Base-by-base conservation (phyloP, 106 monocot genomes). In the Amphibolis antarctica region DNA sequence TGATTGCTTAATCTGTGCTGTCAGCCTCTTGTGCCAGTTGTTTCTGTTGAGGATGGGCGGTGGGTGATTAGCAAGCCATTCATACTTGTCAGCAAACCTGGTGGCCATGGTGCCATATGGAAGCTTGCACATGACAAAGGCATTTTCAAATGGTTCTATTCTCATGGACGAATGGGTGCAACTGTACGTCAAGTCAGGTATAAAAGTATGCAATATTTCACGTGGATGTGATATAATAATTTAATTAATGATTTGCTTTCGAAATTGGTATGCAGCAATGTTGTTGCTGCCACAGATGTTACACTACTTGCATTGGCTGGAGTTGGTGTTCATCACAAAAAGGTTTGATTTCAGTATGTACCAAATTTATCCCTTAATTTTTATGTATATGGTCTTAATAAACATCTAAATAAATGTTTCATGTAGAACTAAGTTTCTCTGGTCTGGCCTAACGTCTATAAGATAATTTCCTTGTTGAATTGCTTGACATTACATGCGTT, bases 101-200 rank as follows among this genome's bases (percentile, higher is more conserved):
- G 94, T 74, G 94, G 94, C 51, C 94, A 96, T 86, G 94, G 94
- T 67, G 89, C 86, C 52, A 77, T 96, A 58, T 96, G 94, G 94
- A 96, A 96, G 69, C 94, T 96, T 71, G 89, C 94, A 54, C 68
- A 75, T 82, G 89, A 96, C 60, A 89, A 82, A 84, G 86, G 94
- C 22, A 71, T 96, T 69, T 89, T 89, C 66, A 66, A 74, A 43
- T 96, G 94, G 94, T 89, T 96, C 60, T 84, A 81, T 71, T 44
- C 42, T 56, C 67, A 76, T 69, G 86, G 94, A 65, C 78, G 89
- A 77, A 84, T 82, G 84, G 94, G 82, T 76, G 94, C 84, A 60
- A 96, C 84, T 63, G 83, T 96, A 44, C 83, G 94, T 21, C 94
- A 96, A 96, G 86, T 96, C 86, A 96, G 94, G 94, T 96, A 66